Conservation (phyloP, 1,139 yeast species). For the Debaryomyces nepalensis region DNA sequence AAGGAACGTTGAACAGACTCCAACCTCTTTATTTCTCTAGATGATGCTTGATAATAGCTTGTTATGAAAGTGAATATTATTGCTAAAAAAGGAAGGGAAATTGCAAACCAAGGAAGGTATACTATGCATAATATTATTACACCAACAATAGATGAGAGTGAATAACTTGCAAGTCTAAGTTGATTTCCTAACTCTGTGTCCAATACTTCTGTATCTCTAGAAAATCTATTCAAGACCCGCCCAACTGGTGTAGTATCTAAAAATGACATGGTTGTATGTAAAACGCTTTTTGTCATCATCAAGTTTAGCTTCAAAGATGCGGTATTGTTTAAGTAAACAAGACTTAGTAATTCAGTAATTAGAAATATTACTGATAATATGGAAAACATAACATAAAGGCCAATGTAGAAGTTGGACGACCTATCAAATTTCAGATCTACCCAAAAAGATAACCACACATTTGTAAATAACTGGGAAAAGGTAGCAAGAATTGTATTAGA, state of each 20-base stretch:
- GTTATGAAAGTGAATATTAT: conserved; percentile 42
- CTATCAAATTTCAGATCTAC: conserved; percentile 57
- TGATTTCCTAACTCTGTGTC: conserved; percentile 78
- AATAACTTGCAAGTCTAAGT: conserved; percentile 43
- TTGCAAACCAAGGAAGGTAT: conserved; percentile 73
- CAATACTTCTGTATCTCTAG: conserved; percentile 84
- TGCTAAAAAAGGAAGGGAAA: conserved; percentile 49
- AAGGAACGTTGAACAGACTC: conserved; percentile 78
- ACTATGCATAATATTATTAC: conserved; percentile 69
- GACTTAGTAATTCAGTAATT: conserved; percentile 45
- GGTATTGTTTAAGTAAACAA: conserved; percentile 56
- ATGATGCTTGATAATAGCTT: conserved; percentile 67
- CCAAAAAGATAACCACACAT: conserved; percentile 90
- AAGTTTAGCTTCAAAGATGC: conserved; percentile 50
- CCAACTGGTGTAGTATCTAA: conserved; percentile 71
- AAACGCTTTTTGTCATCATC: conserved; percentile 61
- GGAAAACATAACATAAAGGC: conserved; percentile 66
- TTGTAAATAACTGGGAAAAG: conserved; percentile 67
- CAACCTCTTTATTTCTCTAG: conserved; percentile 78
- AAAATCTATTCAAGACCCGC: conserved; percentile 62
- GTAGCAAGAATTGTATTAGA: conserved; percentile 46
- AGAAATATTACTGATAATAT: conserved; percentile 41
- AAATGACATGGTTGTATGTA: conserved; percentile 64
- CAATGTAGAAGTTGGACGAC: conserved; percentile 67
- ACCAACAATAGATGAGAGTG: conserved; percentile 62